Evolutionary conservation across 192 early-diverging fungal species (phyloP).

Genomic region (Gaertneriomyces sp.): DNA sequence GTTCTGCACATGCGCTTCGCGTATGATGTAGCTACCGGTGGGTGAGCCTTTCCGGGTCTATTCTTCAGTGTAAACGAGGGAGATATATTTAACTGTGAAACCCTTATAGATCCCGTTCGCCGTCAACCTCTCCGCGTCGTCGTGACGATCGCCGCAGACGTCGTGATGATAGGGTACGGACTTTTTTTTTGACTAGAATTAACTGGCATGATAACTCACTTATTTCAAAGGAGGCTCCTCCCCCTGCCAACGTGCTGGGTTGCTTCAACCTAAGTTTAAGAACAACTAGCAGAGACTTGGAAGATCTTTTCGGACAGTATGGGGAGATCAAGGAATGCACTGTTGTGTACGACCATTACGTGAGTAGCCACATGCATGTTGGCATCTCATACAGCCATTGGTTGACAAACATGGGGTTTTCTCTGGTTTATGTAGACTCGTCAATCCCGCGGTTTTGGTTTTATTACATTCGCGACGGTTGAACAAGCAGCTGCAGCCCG

Average conservation of each 20-base stretch:
- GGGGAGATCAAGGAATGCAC: constrained; percentile 56
- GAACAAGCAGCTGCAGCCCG: constrained; percentile 54
- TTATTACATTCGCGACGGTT: constrained; percentile 52
- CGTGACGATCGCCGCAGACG: not conserved
- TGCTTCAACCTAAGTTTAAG: constrained; percentile 66
- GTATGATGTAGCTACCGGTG: not conserved
- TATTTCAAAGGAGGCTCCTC: constrained; percentile 15
- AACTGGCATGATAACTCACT: not conserved
- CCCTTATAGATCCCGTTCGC: not conserved
- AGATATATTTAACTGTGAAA: not conserved
- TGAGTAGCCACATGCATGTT: constrained; percentile 16
- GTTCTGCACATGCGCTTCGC: not conserved
- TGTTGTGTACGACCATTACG: constrained; percentile 56
- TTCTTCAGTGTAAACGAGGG: not conserved
- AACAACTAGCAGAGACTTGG: constrained; percentile 59
- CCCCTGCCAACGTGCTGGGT: constrained; percentile 57
- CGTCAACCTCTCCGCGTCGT: not conserved
- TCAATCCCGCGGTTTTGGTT: constrained; percentile 68
- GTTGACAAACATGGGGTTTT: constrained; percentile 1
- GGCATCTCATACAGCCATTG: constrained; percentile 1
- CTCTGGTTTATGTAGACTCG: constrained; percentile 38
- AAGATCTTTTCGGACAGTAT: constrained; percentile 53
- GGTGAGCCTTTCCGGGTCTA: not conserved
- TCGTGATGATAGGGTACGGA: constrained; percentile 12
- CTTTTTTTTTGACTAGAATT: not conserved